Evolutionary conservation across 108 stramenopile species (phyloP).

Genomic region (Skeletonema costatum): DNA sequence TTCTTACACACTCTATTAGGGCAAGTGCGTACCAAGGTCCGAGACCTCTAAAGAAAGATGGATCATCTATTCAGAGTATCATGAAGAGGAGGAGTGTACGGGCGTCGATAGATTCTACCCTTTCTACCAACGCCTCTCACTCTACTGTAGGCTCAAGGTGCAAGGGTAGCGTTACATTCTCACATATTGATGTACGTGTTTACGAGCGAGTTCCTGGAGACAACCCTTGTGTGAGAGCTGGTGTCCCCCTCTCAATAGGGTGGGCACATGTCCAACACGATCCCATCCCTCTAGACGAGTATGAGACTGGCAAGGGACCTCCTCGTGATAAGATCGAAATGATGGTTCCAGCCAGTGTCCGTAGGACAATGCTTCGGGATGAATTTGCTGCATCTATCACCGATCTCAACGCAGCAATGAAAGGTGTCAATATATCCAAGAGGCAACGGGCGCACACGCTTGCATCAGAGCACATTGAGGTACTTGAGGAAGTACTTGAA

Average conservation of each 20-base stretch:
- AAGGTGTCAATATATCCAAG: conserved; percentile 33
- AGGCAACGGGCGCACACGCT: conserved; percentile 27
- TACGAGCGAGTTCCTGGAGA: conserved; percentile 51
- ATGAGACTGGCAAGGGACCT: conserved; percentile 39
- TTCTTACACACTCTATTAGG: not conserved
- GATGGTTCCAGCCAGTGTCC: conserved; percentile 38
- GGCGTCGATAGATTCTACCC: not conserved
- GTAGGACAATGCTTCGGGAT: conserved; percentile 35
- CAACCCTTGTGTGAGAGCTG: conserved; percentile 44
- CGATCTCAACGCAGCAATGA: conserved; percentile 37
- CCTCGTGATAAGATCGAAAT: conserved; percentile 46
- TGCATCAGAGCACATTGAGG: conserved; percentile 28
- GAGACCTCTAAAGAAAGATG: conserved; percentile 15
- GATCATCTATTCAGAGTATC: conserved; percentile 7
- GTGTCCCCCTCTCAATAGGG: conserved; percentile 48
- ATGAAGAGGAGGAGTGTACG: conserved; percentile 11
- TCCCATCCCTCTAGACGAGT: conserved; percentile 28
- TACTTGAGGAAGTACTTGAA: conserved; percentile 19
- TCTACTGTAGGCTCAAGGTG: not conserved
- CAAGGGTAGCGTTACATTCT: conserved; percentile 18
- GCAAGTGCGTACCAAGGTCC: conserved; percentile 39
- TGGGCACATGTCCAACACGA: conserved; percentile 38
- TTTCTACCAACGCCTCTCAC: not conserved
- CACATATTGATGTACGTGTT: conserved; percentile 38
- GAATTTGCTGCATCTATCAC: conserved; percentile 25